Evolutionary conservation across 2,329 filamentous ascomycete genomes (phyloP).

Genomic region (Septoria petroselini): DNA sequence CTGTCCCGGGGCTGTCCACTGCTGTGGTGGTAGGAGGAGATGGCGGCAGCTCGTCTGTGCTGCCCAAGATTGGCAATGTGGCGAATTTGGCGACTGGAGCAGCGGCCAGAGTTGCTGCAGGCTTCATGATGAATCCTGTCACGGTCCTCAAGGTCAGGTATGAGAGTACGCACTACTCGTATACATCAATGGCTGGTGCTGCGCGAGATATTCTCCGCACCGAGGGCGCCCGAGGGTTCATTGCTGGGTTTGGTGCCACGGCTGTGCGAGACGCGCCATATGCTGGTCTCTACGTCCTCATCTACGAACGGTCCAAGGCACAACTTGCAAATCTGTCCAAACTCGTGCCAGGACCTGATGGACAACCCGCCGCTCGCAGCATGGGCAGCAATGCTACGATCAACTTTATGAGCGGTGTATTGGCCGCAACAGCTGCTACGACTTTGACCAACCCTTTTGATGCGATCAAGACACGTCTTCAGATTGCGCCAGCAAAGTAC

Average conservation of each 20-base stretch:
- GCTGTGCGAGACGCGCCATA: conserved; percentile 94
- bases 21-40: conserved; percentile 12
- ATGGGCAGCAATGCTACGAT: conserved; percentile 58
- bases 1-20: conserved; percentile 10
- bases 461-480: conserved; percentile 90
- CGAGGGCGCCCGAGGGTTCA: conserved; percentile 80
- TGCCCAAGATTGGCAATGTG: conserved; percentile 78
- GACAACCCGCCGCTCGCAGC: conserved; percentile 19
- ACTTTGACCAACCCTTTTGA: conserved; percentile 95
- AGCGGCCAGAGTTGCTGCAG: conserved; percentile 76
- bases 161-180: conserved; percentile 82
- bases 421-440: conserved; percentile 79
- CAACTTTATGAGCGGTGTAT: conserved; percentile 78
- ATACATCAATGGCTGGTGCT: conserved; percentile 71
- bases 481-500: conserved; percentile 81
- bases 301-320: conserved; percentile 83
- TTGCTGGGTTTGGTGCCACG: conserved; percentile 89
- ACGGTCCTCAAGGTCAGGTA: conserved; percentile 97
- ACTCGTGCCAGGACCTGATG: conserved; percentile 14
- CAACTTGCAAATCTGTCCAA: conserved; percentile 47
- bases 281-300: conserved; percentile 87
- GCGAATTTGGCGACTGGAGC: conserved; percentile 85
- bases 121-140: conserved; percentile 89
- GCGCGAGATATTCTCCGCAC: conserved; percentile 68
- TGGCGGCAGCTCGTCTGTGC: conserved; percentile 57